A percentile compares a stretch with the other conserved stretches of the same genome.
Evolutionary conservation across 768 basidiomycete species (phyloP).

Genomic region (Ramaria sp.): DNA sequence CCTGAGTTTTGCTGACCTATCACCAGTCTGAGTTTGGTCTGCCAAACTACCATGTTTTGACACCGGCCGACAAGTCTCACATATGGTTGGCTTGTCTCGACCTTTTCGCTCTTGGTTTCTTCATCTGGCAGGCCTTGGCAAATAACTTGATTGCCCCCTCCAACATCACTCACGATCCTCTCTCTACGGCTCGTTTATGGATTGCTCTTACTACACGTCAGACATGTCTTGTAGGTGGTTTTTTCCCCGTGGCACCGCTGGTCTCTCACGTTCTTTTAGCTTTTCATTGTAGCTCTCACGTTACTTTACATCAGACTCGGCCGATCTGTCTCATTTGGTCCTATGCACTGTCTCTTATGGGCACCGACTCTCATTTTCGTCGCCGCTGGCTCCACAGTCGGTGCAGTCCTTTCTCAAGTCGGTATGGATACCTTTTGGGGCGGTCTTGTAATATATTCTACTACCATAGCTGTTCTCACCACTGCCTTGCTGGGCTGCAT

Average conservation of each 20-base stretch:
- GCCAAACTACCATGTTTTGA: conserved; percentile 56
- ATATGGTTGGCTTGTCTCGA: conserved; percentile 66
- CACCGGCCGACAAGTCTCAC: conserved; percentile 59
- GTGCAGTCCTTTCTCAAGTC: conserved; percentile 45
- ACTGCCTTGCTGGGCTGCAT: conserved; percentile 48
- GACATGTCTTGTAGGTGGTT: conserved; percentile 36
- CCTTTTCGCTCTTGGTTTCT: conserved; percentile 46
- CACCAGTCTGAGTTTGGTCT: conserved; percentile 64
- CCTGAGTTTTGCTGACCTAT: conserved; percentile 12
- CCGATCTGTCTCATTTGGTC: conserved; percentile 56
- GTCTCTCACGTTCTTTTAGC: conserved; percentile 7
- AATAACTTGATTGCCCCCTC: conserved; percentile 41
- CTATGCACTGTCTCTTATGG: conserved; percentile 68
- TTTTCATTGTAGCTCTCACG: conserved; percentile 48
- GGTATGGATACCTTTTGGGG: conserved; percentile 45
- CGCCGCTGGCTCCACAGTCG: conserved; percentile 45
- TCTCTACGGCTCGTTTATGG: conserved; percentile 56
- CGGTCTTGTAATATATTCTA: conserved; percentile 51
- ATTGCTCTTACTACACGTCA: conserved; percentile 56
- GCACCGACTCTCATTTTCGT: conserved; percentile 47
- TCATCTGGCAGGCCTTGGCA: conserved; percentile 53
- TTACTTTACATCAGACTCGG: conserved; percentile 64
- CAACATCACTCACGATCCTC: conserved; percentile 36
- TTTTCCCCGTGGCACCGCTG: not conserved
- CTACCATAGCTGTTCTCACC: conserved; percentile 39